Conservation (phyloP, 176 grass and related monocot genomes). For the Elaeis guineensis region DNA sequence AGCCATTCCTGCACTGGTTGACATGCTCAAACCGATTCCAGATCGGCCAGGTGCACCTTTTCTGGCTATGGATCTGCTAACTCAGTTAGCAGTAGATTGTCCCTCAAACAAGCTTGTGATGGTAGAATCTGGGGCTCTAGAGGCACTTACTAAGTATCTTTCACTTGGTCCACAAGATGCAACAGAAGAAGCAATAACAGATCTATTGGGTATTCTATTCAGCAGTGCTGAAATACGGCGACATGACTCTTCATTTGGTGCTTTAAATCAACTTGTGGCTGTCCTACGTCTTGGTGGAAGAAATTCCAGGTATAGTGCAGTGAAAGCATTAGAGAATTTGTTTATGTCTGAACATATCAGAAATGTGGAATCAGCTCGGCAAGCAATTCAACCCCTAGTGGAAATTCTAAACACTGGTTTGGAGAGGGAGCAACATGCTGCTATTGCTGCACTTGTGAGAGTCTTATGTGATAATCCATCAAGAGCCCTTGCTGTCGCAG, state of each 20-base stretch:
- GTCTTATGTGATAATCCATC: constrained; percentile 90
- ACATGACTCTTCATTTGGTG: constrained; percentile 74
- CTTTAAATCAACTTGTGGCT: constrained; percentile 94
- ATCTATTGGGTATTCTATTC: constrained; percentile 88
- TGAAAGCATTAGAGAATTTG: constrained; percentile 94
- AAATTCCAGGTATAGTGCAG: constrained; percentile 94
- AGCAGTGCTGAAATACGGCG: constrained; percentile 72
- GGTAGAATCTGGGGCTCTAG: constrained; percentile 93
- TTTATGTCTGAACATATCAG: constrained; percentile 95
- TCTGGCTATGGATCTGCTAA: constrained; percentile 81
- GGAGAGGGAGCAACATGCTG: constrained; percentile 97
- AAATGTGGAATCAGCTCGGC: constrained; percentile 79
- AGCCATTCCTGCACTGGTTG: constrained; percentile 92
- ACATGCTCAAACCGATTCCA: constrained; percentile 98
- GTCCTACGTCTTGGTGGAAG: constrained; percentile 95
- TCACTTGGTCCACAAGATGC: constrained; percentile 89
- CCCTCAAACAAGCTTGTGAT: constrained; percentile 81
- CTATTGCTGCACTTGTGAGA: constrained; percentile 93
- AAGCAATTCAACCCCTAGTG: constrained; percentile 93
- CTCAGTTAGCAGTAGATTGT: constrained; percentile 84
- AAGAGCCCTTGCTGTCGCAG: constrained; percentile 77
- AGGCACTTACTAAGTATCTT: constrained; percentile 93
- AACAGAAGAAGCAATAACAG: constrained; percentile 96
- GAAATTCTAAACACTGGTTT: constrained; percentile 97
- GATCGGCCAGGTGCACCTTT: constrained; percentile 97